Evolutionary conservation across 176 grass and related monocot genomes (phyloP).

Genomic region (Carex scoparia): DNA sequence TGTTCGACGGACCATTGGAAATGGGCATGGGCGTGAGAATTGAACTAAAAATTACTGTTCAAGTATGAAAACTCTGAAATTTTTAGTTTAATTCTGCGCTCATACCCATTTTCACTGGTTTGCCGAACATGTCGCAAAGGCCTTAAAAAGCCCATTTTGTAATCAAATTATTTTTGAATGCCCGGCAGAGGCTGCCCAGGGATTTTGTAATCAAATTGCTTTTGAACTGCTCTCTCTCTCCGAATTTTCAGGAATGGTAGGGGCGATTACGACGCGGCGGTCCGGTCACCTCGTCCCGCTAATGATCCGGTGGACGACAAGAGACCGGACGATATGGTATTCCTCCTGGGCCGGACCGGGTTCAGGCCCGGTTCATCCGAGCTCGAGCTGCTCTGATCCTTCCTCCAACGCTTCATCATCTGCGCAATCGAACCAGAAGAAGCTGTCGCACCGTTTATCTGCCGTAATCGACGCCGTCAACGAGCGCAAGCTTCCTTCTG

Average conservation of each 20-base stretch:
- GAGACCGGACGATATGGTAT: conserved; percentile 25
- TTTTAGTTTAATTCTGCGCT: no score
- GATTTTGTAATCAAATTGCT: not conserved
- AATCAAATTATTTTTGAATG: not conserved
- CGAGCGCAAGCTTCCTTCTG: conserved; percentile 66
- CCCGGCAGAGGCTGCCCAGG: not conserved
- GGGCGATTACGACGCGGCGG: conserved; percentile 20
- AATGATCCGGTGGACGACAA: not conserved
- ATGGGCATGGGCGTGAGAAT: no score
- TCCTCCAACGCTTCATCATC: conserved; percentile 26
- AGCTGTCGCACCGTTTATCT: conserved; percentile 41
- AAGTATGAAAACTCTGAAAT: no score
- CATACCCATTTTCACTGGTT: no score
- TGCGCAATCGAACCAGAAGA: conserved; percentile 26
- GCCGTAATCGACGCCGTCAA: conserved; percentile 65
- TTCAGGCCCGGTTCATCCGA: not conserved
- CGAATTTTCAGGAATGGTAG: conserved; percentile 6
- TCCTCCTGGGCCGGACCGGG: conserved; percentile 33
- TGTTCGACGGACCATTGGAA: no score
- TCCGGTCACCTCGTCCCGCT: conserved; percentile 23
- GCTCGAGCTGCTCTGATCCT: not conserved
- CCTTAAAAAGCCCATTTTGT: conserved; percentile 7
- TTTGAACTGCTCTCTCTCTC: not conserved
- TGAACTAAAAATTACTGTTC: no score
- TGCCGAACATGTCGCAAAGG: not conserved